Evolutionary conservation across 768 basidiomycete genomes (phyloP), one percentile per base, ranked within the genome.

Genomic region (Tricholoma bakamatsutake): DNA sequence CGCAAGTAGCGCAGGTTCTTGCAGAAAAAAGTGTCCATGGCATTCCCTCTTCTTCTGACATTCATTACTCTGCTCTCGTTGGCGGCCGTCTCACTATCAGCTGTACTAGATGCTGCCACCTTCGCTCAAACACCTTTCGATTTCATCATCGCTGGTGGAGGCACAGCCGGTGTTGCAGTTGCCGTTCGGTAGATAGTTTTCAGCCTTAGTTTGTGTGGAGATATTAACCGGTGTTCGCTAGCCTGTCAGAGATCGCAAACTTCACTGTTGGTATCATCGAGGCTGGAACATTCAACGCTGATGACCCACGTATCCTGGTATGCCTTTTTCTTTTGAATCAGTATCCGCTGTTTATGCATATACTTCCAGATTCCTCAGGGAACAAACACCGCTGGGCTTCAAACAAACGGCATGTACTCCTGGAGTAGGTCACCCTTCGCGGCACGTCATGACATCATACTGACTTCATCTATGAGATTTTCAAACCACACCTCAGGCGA

Each of bases 201-300:
- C 34, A 39, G 37, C 50, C 15, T 12, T 18, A 21, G 27, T 40
- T 21, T 18, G 35, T 52, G 31, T 40, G 37, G 17, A 24, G 28
- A 33, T 17, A 24, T 12, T 53, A 21, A 18, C 12, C 43, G 27
- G 17, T 18, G 18, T 42, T 37, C 39, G 39, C 17, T 35, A 75
- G 76, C 46, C 68, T 78, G 31, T 67, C 76, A 0, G 73, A 78
- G 61, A 63, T 70, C 49, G 18, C 66, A 3, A 66, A 66, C 6
- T 24, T 67, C 0, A 70, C 62, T 2, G 71, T 77, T 33, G 69
- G 76, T 39, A 58, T 78, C 28, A 67, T 78, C 56, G 71, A 72
- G 54, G 69, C 70, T 33, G 70, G 70, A 7, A 43, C 42, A 17
- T 50, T 58, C 48, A 50, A 58, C 30, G 51, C 51, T 6, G 58